These are phyloP conservation scores for Harrya chromipes DNA, from an alignment of 768 basidiomycete genomes.

Conservation along the genomic window DNA sequence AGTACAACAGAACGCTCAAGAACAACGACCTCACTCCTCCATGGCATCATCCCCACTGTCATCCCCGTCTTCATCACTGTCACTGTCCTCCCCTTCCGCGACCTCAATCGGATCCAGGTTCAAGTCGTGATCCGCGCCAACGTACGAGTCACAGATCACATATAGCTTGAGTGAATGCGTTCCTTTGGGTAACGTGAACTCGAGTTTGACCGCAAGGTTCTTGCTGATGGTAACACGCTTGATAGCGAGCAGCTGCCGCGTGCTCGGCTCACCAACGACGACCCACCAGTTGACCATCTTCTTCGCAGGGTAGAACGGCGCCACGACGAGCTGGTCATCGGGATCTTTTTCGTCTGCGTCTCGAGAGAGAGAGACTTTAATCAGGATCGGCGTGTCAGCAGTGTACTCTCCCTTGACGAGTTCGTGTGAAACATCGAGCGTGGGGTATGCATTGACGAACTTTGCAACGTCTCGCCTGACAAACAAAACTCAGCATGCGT, in stretches of 20 bases:
- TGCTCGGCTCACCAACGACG: slow-evolving; percentile 81
- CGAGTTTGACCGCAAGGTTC: slow-evolving; percentile 77
- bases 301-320: slow-evolving; percentile 86
- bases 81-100: slow-evolving; percentile 86
- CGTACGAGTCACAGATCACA: slow-evolving; percentile 90
- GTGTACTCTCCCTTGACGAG: slow-evolving; percentile 87
- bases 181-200: slow-evolving; percentile 86
- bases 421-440: slow-evolving; percentile 86
- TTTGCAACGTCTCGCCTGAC: slow-evolving; percentile 88
- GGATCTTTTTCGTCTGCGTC: slow-evolving; percentile 78
- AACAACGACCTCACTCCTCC: slow-evolving; percentile 38
- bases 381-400: slow-evolving; percentile 76
- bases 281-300: slow-evolving; percentile 99
- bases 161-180: slow-evolving; percentile 79
- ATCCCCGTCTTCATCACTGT: slow-evolving; percentile 67
- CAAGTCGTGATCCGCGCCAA: slow-evolving; percentile 92
- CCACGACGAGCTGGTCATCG: slow-evolving; percentile 81
- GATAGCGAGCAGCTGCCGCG: slow-evolving; percentile 77
- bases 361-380: slow-evolving; percentile 75
- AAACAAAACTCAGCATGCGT: background rate
- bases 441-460: slow-evolving; percentile 96
- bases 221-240: slow-evolving; percentile 82
- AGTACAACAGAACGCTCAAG: too few relatives aligned
- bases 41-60: slow-evolving; percentile 62
- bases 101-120: slow-evolving; percentile 79